Evolutionary conservation across 164 flowering plant genomes (phyloP).

Genomic region (Malania oleifera): DNA sequence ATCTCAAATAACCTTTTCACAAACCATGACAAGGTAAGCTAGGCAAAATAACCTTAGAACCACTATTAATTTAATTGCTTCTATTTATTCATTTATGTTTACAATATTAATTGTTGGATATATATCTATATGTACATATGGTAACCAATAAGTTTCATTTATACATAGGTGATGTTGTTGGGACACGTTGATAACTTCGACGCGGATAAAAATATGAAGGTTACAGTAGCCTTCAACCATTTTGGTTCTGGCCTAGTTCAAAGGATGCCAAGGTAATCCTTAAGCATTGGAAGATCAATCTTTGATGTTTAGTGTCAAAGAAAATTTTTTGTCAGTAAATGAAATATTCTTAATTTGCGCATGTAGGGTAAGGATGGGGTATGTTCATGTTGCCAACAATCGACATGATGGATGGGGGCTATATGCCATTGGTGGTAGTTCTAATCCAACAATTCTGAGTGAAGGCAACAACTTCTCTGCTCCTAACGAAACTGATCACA

Average conservation of each 20-base stretch:
- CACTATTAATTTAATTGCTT: too few relatives aligned
- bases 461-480: constrained; percentile 54
- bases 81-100: too few relatives aligned
- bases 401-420: constrained; percentile 46
- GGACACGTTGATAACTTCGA: constrained; percentile 49
- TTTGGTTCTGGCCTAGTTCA: constrained; percentile 64
- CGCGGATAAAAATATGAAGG: constrained; percentile 57
- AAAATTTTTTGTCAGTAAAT: too few relatives aligned
- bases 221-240: constrained; percentile 59
- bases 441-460: constrained; percentile 54
- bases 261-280: constrained; percentile 82
- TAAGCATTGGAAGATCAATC: too few relatives aligned
- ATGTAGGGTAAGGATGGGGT: constrained; percentile 59
- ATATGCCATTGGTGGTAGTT: constrained; percentile 70
- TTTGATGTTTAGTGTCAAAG: too few relatives aligned
- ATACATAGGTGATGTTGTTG: constrained; percentile 71
- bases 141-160: too few relatives aligned
- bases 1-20: constrained; percentile 61
- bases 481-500: constrained; percentile 18
- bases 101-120: too few relatives aligned
- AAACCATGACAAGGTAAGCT: constrained; percentile 51
- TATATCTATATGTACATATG: too few relatives aligned
- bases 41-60: too few relatives aligned
- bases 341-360: too few relatives aligned
- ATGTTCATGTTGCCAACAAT: constrained; percentile 68